Base-by-base conservation (phyloP, 2,329 filamentous ascomycete genomes). In the Ophidiomyces ophidiicola region DNA sequence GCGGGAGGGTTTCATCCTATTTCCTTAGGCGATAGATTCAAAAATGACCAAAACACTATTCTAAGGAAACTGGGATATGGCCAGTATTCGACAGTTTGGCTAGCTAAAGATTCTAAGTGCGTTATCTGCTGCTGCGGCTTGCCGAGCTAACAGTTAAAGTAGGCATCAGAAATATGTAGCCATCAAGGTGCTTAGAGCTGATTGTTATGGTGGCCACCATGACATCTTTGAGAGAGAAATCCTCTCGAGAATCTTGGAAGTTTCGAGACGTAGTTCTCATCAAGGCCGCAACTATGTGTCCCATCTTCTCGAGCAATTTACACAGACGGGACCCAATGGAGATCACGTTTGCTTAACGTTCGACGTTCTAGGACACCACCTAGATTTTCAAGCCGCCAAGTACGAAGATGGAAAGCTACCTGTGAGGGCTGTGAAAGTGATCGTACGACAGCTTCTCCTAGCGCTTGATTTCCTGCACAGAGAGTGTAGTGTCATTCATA, bases 21-120 rank as follows among this genome's bases (percentile, higher is more conserved):
- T 4, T 50, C 48, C 45, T 44, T 60, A 12, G 42, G 42, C 4
- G 42, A 42, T 15, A 38, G 17, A 4, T 32, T 42, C 8, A 5
- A 39, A 64, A 10, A 19, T 32, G 43, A 12, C 36, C 42, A 14
- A 44, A 48, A 33, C 44, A 43, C 21, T 24, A 44, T 19, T 20
- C 36, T 44, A 39, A 42, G 30, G 38, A 46, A 46, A 46, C 44
- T 41, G 18, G 42, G 29, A 23, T 37, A 35, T 37, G 30, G 47
- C 6, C 21, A 36, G 29, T 44, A 42, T 31, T 42, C 42, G 7
- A 45, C 45, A 15, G 34, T 35, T 21, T 47, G 43, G 43, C 40
- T 47, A 24, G 45, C 40, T 1, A 64, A 79, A 59, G 86, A 94
- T 67, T 90, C 87, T 55, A 73, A 48, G 57, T 58, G 35, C 42